These are phyloP conservation scores for Erysimum pusillum DNA, from an alignment of 441 rosid species.

Conservation along the genomic window DNA sequence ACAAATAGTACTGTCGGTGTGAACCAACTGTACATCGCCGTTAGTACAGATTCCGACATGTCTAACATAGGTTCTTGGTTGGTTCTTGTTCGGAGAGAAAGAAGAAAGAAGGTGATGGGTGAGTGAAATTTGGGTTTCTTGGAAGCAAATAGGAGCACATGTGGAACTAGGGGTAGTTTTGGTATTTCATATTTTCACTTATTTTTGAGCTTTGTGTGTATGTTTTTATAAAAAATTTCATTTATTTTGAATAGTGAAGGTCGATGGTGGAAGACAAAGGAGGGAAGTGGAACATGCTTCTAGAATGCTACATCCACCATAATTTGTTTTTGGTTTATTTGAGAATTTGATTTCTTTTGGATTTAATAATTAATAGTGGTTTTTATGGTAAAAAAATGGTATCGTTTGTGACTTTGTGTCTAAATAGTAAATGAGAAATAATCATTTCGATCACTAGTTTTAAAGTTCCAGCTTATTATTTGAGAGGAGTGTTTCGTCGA, in stretches of 20 bases:
- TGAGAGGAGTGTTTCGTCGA: too few species aligned
- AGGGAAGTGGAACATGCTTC: constrained; percentile 46
- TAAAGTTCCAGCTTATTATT: too few species aligned
- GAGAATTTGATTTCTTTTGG: too few species aligned
- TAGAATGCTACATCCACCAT: too few species aligned
- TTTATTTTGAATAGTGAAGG: neutral
- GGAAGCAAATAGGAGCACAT: constrained; percentile 20
- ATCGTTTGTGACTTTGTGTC: too few species aligned
- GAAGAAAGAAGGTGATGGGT: neutral
- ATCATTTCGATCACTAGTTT: too few species aligned
- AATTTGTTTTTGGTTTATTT: too few species aligned
- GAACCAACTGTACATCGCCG: constrained; percentile 83
- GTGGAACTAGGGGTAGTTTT: constrained; percentile 25
- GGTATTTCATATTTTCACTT: neutral
- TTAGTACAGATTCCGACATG: constrained; percentile 75
- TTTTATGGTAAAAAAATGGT: too few species aligned
- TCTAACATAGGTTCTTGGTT: constrained; percentile 54
- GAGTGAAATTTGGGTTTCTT: neutral
- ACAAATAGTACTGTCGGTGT: constrained; percentile 82
- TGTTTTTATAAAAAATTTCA: too few species aligned
- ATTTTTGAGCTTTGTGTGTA: neutral
- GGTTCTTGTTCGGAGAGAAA: constrained; percentile 8
- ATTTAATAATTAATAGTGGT: too few species aligned
- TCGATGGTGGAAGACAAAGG: constrained; percentile 43
- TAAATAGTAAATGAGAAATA: too few species aligned